Conservation (phyloP, 2,329 filamentous ascomycete genomes). For the Colletotrichum sp. region DNA sequence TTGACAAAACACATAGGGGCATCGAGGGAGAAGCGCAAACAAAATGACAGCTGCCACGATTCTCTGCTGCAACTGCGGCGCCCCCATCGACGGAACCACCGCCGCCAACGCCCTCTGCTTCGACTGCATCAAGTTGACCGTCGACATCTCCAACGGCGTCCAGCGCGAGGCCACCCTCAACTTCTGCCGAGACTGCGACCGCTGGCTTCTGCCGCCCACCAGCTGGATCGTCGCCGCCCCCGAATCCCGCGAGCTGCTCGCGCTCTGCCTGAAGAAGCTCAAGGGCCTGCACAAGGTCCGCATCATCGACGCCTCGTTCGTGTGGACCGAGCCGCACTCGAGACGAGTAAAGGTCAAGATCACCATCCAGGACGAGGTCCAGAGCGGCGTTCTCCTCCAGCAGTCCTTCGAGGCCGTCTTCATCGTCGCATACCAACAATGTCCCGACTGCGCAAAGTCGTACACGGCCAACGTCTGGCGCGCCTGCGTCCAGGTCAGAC, state of each 20-base stretch:
- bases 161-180: slow-evolving; percentile 89
- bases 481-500: slow-evolving; percentile 90
- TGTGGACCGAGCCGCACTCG: slow-evolving; percentile 98
- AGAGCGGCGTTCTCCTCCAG: slow-evolving; percentile 74
- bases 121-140: slow-evolving; percentile 92
- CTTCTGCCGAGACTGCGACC: slow-evolving; percentile 92
- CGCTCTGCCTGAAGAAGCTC: slow-evolving; percentile 88
- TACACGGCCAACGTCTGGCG: slow-evolving; percentile 97
- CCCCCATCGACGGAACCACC: slow-evolving; percentile 90
- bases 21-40: background rate
- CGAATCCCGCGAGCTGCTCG: slow-evolving; percentile 91
- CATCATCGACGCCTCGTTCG: slow-evolving; percentile 94
- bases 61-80: slow-evolving; percentile 97
- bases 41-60: slow-evolving; percentile 50
- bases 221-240: slow-evolving; percentile 86
- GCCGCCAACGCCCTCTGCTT: slow-evolving; percentile 89
- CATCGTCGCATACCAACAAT: slow-evolving; percentile 89
- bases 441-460: slow-evolving; percentile 92
- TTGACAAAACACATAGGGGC: background rate
- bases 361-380: slow-evolving; percentile 79
- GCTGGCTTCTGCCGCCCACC: slow-evolving; percentile 86
- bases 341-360: slow-evolving; percentile 92
- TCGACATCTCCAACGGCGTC: slow-evolving; percentile 91
- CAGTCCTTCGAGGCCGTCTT: slow-evolving; percentile 96
- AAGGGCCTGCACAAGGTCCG: slow-evolving; percentile 86